Conservation (phyloP, 1,284 basidiomycete species). For the Ustilago xerochloae region DNA sequence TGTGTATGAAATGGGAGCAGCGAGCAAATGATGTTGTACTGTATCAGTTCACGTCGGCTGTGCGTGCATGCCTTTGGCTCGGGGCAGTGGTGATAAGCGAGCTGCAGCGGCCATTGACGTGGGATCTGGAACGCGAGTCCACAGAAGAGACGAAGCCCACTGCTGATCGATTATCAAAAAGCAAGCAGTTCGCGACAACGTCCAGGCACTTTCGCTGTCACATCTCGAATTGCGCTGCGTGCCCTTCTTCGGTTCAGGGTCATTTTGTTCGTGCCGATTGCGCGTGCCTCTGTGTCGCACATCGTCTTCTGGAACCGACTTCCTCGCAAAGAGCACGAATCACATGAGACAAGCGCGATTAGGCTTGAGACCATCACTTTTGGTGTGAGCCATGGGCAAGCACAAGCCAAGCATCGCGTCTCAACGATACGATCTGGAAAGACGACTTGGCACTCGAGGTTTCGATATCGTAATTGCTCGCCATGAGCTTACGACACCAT, state of each 20-base stretch:
- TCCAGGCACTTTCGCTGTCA: background rate
- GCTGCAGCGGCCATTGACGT: constrained; percentile 12
- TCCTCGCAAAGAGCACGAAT: background rate
- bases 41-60: background rate
- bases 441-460: too few relatives aligned
- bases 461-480: too few relatives aligned
- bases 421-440: too few relatives aligned
- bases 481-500: too few relatives aligned
- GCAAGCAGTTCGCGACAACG: background rate
- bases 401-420: too few relatives aligned
- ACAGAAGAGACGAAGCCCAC: too few relatives aligned
- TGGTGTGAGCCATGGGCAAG: too few relatives aligned
- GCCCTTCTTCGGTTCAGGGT: too few relatives aligned
- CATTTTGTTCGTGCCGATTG: background rate
- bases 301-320: background rate
- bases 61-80: constrained; percentile 15
- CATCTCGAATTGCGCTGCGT: background rate
- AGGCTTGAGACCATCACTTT: too few relatives aligned
- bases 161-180: background rate
- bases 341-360: background rate
- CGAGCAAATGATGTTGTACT: background rate
- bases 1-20: background rate
- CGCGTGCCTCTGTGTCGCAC: background rate
- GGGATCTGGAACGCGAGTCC: constrained; percentile 2
- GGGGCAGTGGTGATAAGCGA: background rate